Evolutionary conservation across 495 filamentous ascomycete species (phyloP).

Genomic region (Lasiosphaeria hispida): DNA sequence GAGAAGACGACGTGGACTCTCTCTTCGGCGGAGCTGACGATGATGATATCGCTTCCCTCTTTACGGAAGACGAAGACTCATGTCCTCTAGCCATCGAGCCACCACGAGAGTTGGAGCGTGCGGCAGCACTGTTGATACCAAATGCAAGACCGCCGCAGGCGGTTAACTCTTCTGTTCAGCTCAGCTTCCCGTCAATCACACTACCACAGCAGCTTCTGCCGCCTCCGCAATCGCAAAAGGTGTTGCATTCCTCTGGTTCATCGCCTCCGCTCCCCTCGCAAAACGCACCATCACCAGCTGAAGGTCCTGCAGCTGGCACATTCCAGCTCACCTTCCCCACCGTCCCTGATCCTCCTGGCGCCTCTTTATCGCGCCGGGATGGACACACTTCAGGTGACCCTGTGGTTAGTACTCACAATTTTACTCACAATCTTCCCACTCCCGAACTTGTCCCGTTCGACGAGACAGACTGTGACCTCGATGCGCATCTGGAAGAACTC

Average conservation of each 20-base stretch:
- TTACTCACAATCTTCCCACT: conserved; percentile 2
- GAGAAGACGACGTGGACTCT: conserved; percentile 20
- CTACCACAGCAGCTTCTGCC: no score
- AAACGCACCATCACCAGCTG: no score
- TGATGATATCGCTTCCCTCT: conserved; percentile 24
- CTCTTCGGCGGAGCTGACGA: conserved; percentile 23
- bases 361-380: conserved; percentile 21
- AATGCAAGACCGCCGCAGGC: conserved; percentile 9
- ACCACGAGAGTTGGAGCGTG: not conserved
- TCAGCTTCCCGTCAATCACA: not conserved
- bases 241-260: no score
- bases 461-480: conserved; percentile 11
- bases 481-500: conserved; percentile 15
- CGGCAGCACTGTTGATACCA: conserved; percentile 14
- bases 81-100: conserved; percentile 5
- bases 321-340: conserved; percentile 18
- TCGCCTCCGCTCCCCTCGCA: no score
- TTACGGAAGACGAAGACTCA: conserved; percentile 13
- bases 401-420: conserved; percentile 30
- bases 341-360: conserved; percentile 28
- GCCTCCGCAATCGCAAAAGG: no score
- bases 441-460: conserved; percentile 8
- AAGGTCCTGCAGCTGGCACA: not conserved
- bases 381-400: conserved; percentile 32
- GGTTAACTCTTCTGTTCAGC: conserved; percentile 14